Conservation (phyloP, 78 protist species). For the Dictyostelium firmibasis region DNA sequence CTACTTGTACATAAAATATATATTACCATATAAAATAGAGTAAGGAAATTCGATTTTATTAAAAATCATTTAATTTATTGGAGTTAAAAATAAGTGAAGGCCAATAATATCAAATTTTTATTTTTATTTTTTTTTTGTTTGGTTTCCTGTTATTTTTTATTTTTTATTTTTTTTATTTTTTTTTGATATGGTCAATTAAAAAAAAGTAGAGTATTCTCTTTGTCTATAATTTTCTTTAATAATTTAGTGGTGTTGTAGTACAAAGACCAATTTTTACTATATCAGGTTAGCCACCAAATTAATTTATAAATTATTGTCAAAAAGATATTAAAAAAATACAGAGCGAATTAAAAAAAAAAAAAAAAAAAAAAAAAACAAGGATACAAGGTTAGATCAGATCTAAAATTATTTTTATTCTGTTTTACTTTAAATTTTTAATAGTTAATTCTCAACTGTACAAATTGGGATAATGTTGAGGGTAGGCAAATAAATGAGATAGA, state of each 20-base stretch:
- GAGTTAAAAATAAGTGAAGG: background rate
- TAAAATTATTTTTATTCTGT: background rate
- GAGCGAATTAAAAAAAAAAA: too few relatives aligned
- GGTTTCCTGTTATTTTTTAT: too few relatives aligned
- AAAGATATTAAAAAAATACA: background rate
- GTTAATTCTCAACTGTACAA: background rate
- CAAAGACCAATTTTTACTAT: background rate
- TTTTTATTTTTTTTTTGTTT: too few relatives aligned
- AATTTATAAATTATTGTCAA: background rate
- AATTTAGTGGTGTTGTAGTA: background rate
- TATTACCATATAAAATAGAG: background rate
- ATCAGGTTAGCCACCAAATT: background rate
- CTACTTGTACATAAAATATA: background rate
- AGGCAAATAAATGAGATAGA: background rate
- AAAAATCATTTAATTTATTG: background rate
- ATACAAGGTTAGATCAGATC: background rate
- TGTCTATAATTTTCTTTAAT: too few relatives aligned
- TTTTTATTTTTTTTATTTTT: too few relatives aligned
- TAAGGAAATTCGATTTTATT: background rate
- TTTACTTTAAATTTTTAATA: too few relatives aligned
- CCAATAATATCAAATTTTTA: background rate
- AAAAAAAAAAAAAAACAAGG: background rate
- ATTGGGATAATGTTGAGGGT: background rate
- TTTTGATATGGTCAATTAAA: too few relatives aligned
- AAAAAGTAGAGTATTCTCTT: too few relatives aligned